Conservation (phyloP, 2,329 filamentous ascomycete genomes). For the Alternaria sp. region DNA sequence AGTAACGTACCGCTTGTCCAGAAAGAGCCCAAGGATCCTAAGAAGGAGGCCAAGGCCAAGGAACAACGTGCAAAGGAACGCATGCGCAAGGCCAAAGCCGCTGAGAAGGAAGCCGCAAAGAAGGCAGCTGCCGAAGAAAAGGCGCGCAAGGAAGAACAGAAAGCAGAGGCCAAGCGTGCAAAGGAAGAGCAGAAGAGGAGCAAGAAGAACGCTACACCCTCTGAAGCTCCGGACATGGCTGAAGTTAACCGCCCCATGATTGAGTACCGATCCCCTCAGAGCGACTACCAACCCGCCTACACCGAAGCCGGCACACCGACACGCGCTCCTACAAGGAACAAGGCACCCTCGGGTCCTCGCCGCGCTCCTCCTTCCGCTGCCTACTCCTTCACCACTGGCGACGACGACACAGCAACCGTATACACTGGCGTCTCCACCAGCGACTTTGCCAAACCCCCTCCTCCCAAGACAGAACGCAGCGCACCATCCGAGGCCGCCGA, state of each 20-base stretch:
- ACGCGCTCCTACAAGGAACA: constrained; percentile 27
- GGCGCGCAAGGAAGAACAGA: constrained; percentile 55
- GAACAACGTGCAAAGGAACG: constrained; percentile 60
- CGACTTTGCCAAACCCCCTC: constrained; percentile 45
- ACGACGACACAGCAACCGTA: constrained; percentile 53
- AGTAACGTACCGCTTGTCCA: constrained; percentile 54
- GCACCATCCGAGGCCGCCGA: constrained; percentile 41
- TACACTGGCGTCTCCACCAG: constrained; percentile 54
- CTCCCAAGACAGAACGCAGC: constrained; percentile 17
- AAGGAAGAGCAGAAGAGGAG: constrained; percentile 55
- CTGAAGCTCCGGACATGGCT: constrained; percentile 43
- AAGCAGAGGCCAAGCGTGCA: constrained; percentile 47
- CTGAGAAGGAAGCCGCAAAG: constrained; percentile 50
- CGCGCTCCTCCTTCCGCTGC: constrained; percentile 50
- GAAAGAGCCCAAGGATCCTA: constrained; percentile 49
- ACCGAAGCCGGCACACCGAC: constrained; percentile 32
- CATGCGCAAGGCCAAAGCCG: constrained; percentile 56
- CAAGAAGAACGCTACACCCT: constrained; percentile 49
- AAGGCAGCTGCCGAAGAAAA: constrained; percentile 52
- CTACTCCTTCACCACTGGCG: constrained; percentile 62
- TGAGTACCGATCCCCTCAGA: constrained; percentile 28
- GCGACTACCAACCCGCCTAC: constrained; percentile 36
- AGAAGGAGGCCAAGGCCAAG: constrained; percentile 51
- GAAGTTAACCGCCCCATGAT: constrained; percentile 39
- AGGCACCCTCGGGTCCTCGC: constrained; percentile 32